Conservation (phyloP, 495 filamentous ascomycete species). For the Xanthoparmelia taractica region DNA sequence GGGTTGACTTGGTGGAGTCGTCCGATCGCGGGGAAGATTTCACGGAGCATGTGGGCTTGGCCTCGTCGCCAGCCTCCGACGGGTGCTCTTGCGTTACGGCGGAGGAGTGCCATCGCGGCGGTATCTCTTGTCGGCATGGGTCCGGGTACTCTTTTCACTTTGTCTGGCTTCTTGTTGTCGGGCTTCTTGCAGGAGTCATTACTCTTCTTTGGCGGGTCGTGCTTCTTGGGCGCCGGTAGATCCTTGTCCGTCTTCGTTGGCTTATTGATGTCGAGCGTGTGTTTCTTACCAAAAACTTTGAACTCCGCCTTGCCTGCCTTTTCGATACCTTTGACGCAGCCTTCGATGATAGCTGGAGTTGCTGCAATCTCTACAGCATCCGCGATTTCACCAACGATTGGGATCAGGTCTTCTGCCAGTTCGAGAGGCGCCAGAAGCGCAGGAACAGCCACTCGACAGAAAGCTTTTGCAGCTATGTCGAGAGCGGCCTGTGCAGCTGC, state of each 20-base stretch:
- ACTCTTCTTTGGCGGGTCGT: not conserved
- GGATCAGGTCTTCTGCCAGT: constrained; percentile 26
- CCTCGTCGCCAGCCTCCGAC: not conserved
- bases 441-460: constrained; percentile 28
- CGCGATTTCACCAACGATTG: constrained; percentile 24
- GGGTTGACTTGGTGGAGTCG: no score
- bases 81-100: no score
- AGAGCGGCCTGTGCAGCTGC: constrained; percentile 26
- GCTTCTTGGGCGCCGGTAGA: not conserved
- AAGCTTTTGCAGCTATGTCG: constrained; percentile 29
- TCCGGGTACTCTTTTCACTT: not conserved
- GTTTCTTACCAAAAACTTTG: constrained; percentile 27
- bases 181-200: not conserved
- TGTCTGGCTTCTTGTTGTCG: no score
- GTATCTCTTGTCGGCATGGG: not conserved
- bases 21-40: not conserved
- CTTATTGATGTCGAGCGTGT: constrained; percentile 21
- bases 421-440: constrained; percentile 27
- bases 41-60: not conserved
- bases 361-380: constrained; percentile 22
- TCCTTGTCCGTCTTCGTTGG: constrained; percentile 1
- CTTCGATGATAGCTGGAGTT: constrained; percentile 23
- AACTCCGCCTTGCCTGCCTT: constrained; percentile 28
- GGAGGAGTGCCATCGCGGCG: not conserved
- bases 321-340: constrained; percentile 26